Evolutionary conservation across 305 asterid genomes (phyloP).

Genomic region (Fraxinus sp.): DNA sequence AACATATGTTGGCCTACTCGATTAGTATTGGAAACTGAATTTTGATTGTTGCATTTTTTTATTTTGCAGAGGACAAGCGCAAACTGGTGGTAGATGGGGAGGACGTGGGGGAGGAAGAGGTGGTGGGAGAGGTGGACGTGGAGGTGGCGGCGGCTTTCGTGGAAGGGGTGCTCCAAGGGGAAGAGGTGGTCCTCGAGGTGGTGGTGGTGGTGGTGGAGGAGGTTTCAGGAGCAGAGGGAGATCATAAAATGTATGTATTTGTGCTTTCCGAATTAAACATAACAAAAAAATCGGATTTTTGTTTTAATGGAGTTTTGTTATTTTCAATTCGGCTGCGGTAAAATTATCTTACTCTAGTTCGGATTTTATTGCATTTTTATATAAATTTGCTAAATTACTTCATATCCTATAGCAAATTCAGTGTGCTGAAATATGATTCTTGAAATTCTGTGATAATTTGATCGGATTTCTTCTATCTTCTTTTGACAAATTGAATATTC

Average conservation of each 20-base stretch:
- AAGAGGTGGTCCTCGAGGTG: constrained; percentile 61
- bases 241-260: constrained; percentile 31
- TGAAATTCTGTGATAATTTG: no score
- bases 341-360: no score
- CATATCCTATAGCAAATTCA: no score
- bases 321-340: background rate
- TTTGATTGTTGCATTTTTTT: background rate
- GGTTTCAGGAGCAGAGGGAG: constrained; percentile 86
- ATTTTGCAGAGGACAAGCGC: constrained; percentile 50
- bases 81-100: constrained; percentile 49
- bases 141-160: constrained; percentile 61
- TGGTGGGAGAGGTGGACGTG: constrained; percentile 41
- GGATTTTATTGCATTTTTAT: background rate
- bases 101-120: constrained; percentile 63
- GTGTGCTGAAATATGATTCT: no score
- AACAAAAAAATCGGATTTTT: constrained; percentile 6
- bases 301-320: constrained; percentile 16
- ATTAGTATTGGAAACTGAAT: background rate
- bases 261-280: background rate
- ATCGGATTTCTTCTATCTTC: no score
- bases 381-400: no score
- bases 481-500: no score
- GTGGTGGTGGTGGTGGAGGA: constrained; percentile 56
- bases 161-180: constrained; percentile 83
- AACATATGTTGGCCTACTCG: background rate